Evolutionary conservation across 108 stramenopile genomes (phyloP), one percentile per base, ranked within the genome.

Genomic region (Skeletonema marinoi): DNA sequence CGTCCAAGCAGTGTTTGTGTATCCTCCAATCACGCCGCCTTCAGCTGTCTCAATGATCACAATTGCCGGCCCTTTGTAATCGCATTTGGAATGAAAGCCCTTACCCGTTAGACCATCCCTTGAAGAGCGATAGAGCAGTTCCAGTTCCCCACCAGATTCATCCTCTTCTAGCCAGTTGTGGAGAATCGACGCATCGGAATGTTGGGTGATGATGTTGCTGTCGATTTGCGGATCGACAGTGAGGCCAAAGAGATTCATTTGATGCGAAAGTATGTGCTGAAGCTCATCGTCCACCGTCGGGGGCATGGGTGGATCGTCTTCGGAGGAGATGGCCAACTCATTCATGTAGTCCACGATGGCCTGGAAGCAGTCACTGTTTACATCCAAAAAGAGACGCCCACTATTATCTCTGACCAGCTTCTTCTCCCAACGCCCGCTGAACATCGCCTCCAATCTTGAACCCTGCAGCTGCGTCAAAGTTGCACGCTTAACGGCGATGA

Each of bases 371-470:
- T 32, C 60, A 61, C 32, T 12, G 16, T 62, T 62, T 0, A 71
- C 59, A 39, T 75, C 74, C 8, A 75, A 65, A 67, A 75, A 75
- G 4, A 75, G 58, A 14, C 66, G 74, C 4, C 75, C 75, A 16
- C 25, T 19, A 3, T 44, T 12, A n/a, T 77, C 75, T 32, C 75
- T 31, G 6, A 19, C 11, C 3, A 77, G 13, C 42, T 44, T 70
- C 25, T 77, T 77, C n/a, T 77, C 75, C 75, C 75, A 77, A 7
- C 60, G 68, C 3, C 75, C 75, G 35, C 75, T 77, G 25, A 77
- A 77, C 21, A 77, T 17, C 7, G 68, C 75, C 36, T 77, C 75
- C 12, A 77, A 29, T 33, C 60, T 60, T 59, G 69, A 60, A 0
- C 69, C 75, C n/a, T 42, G 60, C 3, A 77, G 6, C 33, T 70